Base-by-base conservation (phyloP, 2,329 filamentous ascomycete genomes). In the Cytospora piceae region DNA sequence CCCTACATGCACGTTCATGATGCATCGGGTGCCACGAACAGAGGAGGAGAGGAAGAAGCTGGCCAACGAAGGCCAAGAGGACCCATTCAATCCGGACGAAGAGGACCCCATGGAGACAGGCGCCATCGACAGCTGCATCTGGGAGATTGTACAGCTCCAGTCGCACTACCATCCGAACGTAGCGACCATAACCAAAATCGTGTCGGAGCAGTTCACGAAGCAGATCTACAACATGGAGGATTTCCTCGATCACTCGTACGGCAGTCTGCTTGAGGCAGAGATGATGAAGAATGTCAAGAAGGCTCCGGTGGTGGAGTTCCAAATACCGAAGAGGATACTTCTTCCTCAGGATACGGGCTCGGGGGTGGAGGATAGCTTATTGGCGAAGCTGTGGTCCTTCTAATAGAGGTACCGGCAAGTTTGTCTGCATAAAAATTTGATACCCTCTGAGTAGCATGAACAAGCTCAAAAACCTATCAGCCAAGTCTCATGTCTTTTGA, bases 121-220 rank as follows among this genome's bases (percentile, higher is more conserved):
- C 49, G 95, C 96, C 22, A 92, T 99, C 66, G 93, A 98, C 65
- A 97, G 93, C 77, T 93, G 90, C 76, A 80, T 99, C 9, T 99
- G 95, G 96, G 95, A 99, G 76, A 84, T 99, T 61, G 91, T 96
- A 67, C 93, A 93, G 66, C 81, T 98, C 65, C 93, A 96, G 76
- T 90, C 88, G 0, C 96, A 99, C 77, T 98, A 96, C 77, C 95
- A 99, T 75, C 95, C 96, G 17, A 99, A 98, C 72, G 93, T 99
- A 29, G 94, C 94, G 0, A 95, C 94, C 3, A 88, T 99, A 71
- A 90, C 93, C 54, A 95, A 93, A 77, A 97, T 99, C 69, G 88
- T 99, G 65, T 92, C 92, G 2, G 93, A 98, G 78, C 95, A 98
- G 76, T 99, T 98, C 76, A 99, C 95, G 2, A 99, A 99, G 80